Evolutionary conservation across 2,329 filamentous ascomycete genomes (phyloP).

Genomic region (Pyrenochaeta sp.): DNA sequence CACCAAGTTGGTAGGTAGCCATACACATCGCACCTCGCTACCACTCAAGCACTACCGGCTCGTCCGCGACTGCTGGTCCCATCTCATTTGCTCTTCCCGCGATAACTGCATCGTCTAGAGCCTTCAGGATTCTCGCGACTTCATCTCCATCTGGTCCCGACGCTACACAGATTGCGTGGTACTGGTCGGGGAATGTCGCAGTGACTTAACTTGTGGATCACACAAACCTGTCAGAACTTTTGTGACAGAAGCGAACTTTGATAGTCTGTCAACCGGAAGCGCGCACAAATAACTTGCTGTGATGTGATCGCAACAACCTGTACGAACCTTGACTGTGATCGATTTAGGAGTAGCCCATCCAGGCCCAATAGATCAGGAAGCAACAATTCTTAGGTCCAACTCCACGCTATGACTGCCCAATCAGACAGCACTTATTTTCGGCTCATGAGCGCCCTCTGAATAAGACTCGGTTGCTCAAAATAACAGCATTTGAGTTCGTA

Average conservation of each 20-base stretch:
- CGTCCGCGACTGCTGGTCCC: slow-evolving; percentile 1
- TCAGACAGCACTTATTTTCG: background rate
- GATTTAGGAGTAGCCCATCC: no score
- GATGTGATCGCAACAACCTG: background rate
- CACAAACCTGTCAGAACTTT: background rate
- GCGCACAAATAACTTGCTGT: background rate
- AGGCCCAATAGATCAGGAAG: background rate
- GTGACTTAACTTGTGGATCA: background rate
- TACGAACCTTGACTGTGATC: background rate
- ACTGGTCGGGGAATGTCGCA: background rate
- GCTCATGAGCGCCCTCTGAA: background rate
- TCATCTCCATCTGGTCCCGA: no score
- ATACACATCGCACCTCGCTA: slow-evolving; percentile 7
- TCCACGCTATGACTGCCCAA: background rate
- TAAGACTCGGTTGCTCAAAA: background rate
- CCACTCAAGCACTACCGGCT: slow-evolving; percentile 1
- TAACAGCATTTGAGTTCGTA: background rate
- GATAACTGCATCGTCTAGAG: background rate
- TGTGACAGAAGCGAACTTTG: background rate
- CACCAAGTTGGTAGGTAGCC: background rate
- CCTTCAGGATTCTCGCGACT: no score
- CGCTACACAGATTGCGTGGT: no score
- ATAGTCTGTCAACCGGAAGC: background rate
- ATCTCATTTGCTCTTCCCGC: background rate
- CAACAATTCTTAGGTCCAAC: background rate